These are phyloP conservation scores for Ogataea paradorogensis DNA, from an alignment of 805 yeast genomes.

Conservation along the genomic window DNA sequence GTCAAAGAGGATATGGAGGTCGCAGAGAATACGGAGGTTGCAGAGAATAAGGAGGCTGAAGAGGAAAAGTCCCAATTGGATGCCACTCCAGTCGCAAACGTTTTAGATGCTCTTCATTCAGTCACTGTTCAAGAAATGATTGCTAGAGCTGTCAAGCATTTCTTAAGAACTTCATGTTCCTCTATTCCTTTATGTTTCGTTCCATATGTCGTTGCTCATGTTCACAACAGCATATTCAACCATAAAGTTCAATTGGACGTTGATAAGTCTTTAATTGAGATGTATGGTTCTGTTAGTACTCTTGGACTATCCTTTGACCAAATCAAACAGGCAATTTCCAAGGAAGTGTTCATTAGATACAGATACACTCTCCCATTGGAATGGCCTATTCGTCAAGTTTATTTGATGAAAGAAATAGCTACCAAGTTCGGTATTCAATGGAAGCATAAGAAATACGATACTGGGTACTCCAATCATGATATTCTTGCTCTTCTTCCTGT, in stretches of 20 bases:
- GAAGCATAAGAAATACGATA: constrained; percentile 49
- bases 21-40: constrained; percentile 31
- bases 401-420: constrained; percentile 65
- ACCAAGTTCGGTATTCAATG: constrained; percentile 85
- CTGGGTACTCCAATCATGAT: constrained; percentile 55
- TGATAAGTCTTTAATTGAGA: constrained; percentile 39
- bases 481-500: constrained; percentile 68
- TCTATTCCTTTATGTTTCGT: constrained; percentile 51
- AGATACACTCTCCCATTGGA: constrained; percentile 52
- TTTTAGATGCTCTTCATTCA: constrained; percentile 45
- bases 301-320: constrained; percentile 41
- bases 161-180: constrained; percentile 49
- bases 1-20: constrained; percentile 23
- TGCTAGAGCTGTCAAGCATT: constrained; percentile 76
- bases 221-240: constrained; percentile 71
- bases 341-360: constrained; percentile 60
- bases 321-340: constrained; percentile 43
- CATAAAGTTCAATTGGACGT: constrained; percentile 39
- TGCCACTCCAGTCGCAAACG: constrained; percentile 41
- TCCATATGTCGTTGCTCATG: constrained; percentile 61
- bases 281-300: constrained; percentile 46
- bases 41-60: constrained; percentile 31
- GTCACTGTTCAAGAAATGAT: constrained; percentile 66
- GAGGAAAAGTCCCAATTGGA: constrained; percentile 35
- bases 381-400: constrained; percentile 46